A percentile compares a stretch with the other conserved stretches of the same genome.
phyloP scores from a whole-genome alignment of 108 stramenopile genomes.

The Cyclotella cryptica region DNA sequence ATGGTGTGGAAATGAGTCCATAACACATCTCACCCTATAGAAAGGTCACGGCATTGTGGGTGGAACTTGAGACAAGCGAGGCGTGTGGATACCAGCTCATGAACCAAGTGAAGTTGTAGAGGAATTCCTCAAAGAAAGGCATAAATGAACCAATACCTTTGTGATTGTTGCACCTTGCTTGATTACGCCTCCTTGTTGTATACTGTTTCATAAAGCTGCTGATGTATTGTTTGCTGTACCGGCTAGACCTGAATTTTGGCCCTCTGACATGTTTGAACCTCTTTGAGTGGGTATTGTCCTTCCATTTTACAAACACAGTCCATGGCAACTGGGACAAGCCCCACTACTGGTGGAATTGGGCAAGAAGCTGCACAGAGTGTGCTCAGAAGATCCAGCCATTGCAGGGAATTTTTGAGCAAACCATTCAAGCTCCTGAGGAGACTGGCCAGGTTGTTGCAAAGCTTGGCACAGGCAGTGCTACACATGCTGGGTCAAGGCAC shows the following conservation, averaged over 20 bases:
- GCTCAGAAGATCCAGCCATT: not conserved
- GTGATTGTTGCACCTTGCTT: no score
- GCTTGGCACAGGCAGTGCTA: constrained; percentile 43
- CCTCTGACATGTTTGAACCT: constrained; percentile 44
- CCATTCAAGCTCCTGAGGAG: constrained; percentile 7
- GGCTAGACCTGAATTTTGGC: constrained; percentile 33
- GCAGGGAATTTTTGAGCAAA: constrained; percentile 53
- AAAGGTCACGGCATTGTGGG: no score
- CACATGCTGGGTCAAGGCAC: constrained; percentile 21
- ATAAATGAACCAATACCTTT: no score
- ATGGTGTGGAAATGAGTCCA: no score
- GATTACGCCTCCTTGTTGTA: no score
- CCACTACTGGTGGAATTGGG: constrained; percentile 40
- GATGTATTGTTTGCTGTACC: constrained; percentile 30
- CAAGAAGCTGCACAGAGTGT: constrained; percentile 27
- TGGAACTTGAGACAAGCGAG: no score
- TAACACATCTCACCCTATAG: no score
- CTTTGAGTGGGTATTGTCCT: constrained; percentile 28
- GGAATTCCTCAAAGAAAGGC: no score
- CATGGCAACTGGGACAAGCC: constrained; percentile 32
- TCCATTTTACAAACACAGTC: constrained; percentile 29
- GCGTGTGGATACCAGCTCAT: no score
- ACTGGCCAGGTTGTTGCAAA: constrained; percentile 4
- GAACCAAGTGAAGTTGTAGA: no score
- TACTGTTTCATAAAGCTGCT: constrained; percentile 21